These are phyloP conservation scores for Leccinum griseonigrum DNA, from an alignment of 1,284 basidiomycete species.

Conservation along the genomic window DNA sequence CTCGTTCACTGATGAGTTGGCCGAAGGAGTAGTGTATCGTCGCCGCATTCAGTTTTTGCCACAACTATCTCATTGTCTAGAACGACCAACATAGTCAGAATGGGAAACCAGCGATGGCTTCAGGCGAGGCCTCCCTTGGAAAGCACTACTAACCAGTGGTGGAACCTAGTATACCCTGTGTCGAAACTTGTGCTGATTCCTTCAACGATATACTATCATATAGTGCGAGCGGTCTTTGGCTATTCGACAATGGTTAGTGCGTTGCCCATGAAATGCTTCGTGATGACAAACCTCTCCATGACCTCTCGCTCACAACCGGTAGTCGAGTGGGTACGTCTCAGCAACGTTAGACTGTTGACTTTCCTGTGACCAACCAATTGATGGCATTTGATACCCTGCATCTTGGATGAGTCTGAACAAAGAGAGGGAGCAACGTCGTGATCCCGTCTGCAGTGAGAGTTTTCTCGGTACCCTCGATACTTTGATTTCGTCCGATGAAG, in stretches of 20 bases:
- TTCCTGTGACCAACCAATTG: not conserved
- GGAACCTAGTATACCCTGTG: slow-evolving; percentile 14
- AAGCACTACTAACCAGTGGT: not conserved
- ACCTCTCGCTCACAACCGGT: not conserved
- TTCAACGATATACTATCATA: not conserved
- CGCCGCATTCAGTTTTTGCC: not conserved
- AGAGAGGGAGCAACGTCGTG: not conserved
- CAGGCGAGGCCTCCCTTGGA: not conserved
- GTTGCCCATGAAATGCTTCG: not conserved
- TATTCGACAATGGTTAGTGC: not conserved
- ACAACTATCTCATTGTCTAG: not conserved
- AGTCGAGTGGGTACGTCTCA: not conserved
- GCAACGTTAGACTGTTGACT: not conserved
- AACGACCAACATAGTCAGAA: not conserved
- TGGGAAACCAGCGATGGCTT: not conserved
- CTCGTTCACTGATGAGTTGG: slow-evolving; percentile 29
- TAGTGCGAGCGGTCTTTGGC: not conserved
- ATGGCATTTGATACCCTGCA: not conserved
- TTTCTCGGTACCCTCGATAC: not conserved
- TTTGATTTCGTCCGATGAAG: not conserved
- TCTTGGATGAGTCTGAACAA: not conserved
- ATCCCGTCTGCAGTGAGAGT: no score
- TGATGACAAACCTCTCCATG: not conserved
- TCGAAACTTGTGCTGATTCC: slow-evolving; percentile 24
- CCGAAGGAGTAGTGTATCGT: slow-evolving; percentile 9